Evolutionary conservation across 495 filamentous ascomycete genomes (phyloP).

Genomic region (Pseudotulostoma volvatum): DNA sequence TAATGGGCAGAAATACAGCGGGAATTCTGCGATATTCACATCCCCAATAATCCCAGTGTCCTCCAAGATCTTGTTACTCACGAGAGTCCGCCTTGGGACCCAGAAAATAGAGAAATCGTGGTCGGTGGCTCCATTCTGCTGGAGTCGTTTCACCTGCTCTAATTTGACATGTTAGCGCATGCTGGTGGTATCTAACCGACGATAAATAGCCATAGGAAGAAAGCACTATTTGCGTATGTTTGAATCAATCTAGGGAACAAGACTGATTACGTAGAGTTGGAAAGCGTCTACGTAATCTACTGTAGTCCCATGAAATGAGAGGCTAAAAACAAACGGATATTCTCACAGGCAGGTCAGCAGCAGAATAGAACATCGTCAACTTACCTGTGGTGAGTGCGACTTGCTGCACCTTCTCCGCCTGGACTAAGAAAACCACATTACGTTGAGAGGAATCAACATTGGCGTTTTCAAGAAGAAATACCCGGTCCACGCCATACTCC

Average conservation of each 20-base stretch:
- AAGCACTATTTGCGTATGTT: conserved; percentile 24
- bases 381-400: conserved; percentile 78
- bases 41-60: conserved; percentile 88
- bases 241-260: conserved; percentile 45
- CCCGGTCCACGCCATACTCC: conserved; percentile 92
- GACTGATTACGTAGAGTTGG: conserved; percentile 47
- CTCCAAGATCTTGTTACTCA: conserved; percentile 84
- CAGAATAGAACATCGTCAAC: conserved; percentile 19
- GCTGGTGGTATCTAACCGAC: conserved; percentile 35
- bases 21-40: conserved; percentile 70
- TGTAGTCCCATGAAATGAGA: conserved; percentile 31
- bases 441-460: conserved; percentile 85
- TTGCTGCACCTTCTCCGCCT: conserved; percentile 72
- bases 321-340: background rate
- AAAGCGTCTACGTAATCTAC: conserved; percentile 42
- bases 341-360: background rate
- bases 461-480: conserved; percentile 88
- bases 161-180: conserved; percentile 35
- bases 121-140: conserved; percentile 64
- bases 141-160: conserved; percentile 87
- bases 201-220: conserved; percentile 21
- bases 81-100: conserved; percentile 77
- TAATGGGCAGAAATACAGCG: conserved; percentile 76
- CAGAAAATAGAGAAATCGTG: conserved; percentile 95
- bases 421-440: conserved; percentile 84